Percentiles rank a stretch among this genome's conserved stretches.
These are phyloP conservation scores for Saccharomycopsis selenospora DNA, from an alignment of 805 yeast genomes.

Conservation along the genomic window DNA sequence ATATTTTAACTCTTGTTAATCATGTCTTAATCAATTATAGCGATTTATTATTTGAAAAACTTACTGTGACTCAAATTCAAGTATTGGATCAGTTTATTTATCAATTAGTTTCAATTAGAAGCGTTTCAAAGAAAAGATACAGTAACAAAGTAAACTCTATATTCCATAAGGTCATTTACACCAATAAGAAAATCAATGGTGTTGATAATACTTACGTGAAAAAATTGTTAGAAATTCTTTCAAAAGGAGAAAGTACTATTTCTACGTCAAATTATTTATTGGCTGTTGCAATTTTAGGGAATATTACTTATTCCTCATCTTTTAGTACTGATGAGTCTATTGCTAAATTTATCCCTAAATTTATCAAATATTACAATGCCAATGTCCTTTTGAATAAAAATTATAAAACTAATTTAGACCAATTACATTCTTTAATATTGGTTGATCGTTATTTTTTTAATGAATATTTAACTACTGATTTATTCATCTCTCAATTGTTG, in stretches of 20 bases:
- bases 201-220: not conserved
- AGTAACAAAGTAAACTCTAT: not conserved
- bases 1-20: not conserved
- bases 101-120: not conserved
- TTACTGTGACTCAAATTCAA: not conserved
- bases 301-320: constrained; percentile 3
- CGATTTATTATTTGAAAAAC: not conserved
- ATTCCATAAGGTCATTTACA: not conserved
- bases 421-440: constrained; percentile 36
- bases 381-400: constrained; percentile 42
- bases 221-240: not conserved
- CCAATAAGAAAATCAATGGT: not conserved
- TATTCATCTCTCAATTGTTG: constrained; percentile 35
- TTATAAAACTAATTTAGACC: constrained; percentile 38
- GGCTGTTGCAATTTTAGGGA: constrained; percentile 1
- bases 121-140: not conserved
- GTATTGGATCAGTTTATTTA: not conserved
- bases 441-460: constrained; percentile 32
- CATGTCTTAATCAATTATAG: not conserved
- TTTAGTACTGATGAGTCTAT: constrained; percentile 4
- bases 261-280: constrained; percentile 7
- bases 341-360: constrained; percentile 18
- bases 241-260: not conserved
- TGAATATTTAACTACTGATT: constrained; percentile 33
- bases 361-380: constrained; percentile 30